Percentiles rank a stretch among this genome's conserved stretches.
phyloP scores from a whole-genome alignment of 306 rosid species.

The Vigna mungo region DNA sequence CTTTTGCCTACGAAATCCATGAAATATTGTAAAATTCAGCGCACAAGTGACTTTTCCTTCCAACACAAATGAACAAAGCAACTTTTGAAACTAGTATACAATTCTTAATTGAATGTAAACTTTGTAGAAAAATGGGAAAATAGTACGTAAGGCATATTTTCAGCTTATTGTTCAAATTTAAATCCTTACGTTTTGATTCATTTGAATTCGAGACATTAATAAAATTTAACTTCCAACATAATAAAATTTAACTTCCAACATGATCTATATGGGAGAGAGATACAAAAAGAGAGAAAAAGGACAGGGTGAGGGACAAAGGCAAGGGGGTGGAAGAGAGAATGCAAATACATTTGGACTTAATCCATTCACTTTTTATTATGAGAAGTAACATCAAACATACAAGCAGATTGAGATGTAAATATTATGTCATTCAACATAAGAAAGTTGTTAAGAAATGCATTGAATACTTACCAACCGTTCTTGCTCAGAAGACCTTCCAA shows the following conservation, averaged over 20 bases:
- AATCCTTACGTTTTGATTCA: conserved; percentile 8
- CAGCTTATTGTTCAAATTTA: conserved; percentile 16
- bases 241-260: conserved; percentile 23
- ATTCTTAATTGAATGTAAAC: background rate
- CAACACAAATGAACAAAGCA: background rate
- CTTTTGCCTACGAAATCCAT: conserved; percentile 70
- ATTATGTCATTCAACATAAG: conserved; percentile 19
- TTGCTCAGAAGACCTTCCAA: conserved; percentile 83
- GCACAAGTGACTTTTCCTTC: conserved; percentile 3
- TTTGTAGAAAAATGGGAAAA: background rate
- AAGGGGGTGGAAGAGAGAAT: background rate
- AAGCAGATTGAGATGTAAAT: background rate
- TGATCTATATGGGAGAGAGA: background rate
- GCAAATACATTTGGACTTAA: conserved; percentile 23
- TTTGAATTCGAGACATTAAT: conserved; percentile 26
- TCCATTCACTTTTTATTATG: conserved; percentile 20
- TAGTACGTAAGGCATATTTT: background rate
- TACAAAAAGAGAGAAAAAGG: background rate
- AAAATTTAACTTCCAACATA: conserved; percentile 26
- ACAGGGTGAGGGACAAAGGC: background rate
- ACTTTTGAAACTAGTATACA: conserved; percentile 1
- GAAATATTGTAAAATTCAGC: conserved; percentile 39
- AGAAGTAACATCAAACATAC: conserved; percentile 10
- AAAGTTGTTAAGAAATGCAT: background rate
- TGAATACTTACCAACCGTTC: conserved; percentile 75